A percentile compares a stretch with the other conserved stretches of the same genome.
phyloP scores from a whole-genome alignment of 2,329 filamentous ascomycete genomes.

The Aspergillus sp. region DNA sequence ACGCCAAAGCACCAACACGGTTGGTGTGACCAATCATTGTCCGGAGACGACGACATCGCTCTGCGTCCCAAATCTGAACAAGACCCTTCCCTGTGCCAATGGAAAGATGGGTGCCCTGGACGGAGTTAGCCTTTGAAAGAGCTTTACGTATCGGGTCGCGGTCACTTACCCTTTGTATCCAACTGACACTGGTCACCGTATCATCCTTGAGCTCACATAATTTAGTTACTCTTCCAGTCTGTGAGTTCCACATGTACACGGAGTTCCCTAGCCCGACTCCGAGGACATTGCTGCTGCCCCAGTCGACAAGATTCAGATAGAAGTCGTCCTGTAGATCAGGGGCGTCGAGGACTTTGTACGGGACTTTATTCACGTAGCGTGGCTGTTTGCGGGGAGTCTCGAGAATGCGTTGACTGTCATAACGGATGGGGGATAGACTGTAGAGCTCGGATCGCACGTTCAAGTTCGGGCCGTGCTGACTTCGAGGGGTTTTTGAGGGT shows the following conservation, averaged over 20 bases:
- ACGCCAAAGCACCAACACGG: conserved; percentile 88
- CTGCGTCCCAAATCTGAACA: conserved; percentile 97
- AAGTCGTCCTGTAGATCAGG: conserved; percentile 96
- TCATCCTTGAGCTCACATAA: conserved; percentile 91
- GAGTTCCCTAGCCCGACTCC: conserved; percentile 89
- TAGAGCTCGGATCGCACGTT: conserved; percentile 92
- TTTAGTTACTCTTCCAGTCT: conserved; percentile 86
- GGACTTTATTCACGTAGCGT: conserved; percentile 88
- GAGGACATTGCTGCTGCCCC: conserved; percentile 91
- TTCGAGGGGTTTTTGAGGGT: conserved; percentile 84
- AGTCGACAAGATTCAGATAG: conserved; percentile 95
- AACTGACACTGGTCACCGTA: conserved; percentile 92
- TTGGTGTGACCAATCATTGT: conserved; percentile 97
- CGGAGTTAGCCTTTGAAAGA: conserved; percentile 11
- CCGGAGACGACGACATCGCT: conserved; percentile 76
- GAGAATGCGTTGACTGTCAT: conserved; percentile 89
- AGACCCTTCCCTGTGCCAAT: conserved; percentile 93
- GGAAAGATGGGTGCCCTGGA: conserved; percentile 80
- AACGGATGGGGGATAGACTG: conserved; percentile 89
- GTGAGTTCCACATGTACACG: conserved; percentile 98
- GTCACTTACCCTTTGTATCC: conserved; percentile 77
- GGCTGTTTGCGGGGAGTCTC: conserved; percentile 86
- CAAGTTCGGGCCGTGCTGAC: conserved; percentile 81
- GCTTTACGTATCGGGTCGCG: background rate
- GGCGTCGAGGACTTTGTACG: conserved; percentile 95